These are phyloP conservation scores for Bathelium albidoporum DNA, from an alignment of 495 filamentous ascomycete species.

Conservation along the genomic window DNA sequence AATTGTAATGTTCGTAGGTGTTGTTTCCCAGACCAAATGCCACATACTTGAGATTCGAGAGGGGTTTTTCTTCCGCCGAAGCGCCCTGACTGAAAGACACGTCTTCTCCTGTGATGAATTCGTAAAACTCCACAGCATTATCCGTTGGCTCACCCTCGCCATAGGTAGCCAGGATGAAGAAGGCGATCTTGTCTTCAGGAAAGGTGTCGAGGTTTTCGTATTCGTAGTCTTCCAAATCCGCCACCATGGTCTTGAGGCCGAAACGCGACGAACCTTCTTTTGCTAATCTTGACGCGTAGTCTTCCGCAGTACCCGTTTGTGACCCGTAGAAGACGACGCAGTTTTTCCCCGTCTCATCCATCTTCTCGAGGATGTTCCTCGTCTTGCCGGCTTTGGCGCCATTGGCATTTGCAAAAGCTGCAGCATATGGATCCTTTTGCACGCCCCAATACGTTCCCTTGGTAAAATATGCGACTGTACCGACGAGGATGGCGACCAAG, in stretches of 20 bases:
- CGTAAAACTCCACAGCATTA: constrained; percentile 98
- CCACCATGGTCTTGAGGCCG: constrained; percentile 96
- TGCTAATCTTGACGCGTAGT: constrained; percentile 93
- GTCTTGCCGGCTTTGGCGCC: constrained; percentile 73
- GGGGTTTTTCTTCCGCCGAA: constrained; percentile 54
- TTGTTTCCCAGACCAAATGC: constrained; percentile 96
- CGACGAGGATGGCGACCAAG: constrained; percentile 71
- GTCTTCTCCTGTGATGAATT: constrained; percentile 79
- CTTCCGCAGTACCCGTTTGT: constrained; percentile 96
- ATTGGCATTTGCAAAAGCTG: constrained; percentile 56
- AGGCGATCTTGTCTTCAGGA: constrained; percentile 77
- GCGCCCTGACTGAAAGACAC: constrained; percentile 66
- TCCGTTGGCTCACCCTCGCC: constrained; percentile 98
- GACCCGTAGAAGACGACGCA: constrained; percentile 98
- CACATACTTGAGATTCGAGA: constrained; percentile 82
- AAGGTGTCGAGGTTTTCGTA: constrained; percentile 88
- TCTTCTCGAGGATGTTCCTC: constrained; percentile 84
- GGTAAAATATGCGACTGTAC: constrained; percentile 90
- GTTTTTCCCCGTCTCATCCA: constrained; percentile 93
- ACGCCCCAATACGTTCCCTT: constrained; percentile 89
- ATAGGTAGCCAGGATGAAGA: constrained; percentile 96
- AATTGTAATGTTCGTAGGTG: constrained; percentile 99
- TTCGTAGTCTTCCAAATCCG: constrained; percentile 96
- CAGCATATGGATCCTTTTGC: constrained; percentile 78
- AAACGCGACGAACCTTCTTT: constrained; percentile 97